phyloP scores from a whole-genome alignment of 23 red algal genomes.

The Pyropia yezoensis region DNA sequence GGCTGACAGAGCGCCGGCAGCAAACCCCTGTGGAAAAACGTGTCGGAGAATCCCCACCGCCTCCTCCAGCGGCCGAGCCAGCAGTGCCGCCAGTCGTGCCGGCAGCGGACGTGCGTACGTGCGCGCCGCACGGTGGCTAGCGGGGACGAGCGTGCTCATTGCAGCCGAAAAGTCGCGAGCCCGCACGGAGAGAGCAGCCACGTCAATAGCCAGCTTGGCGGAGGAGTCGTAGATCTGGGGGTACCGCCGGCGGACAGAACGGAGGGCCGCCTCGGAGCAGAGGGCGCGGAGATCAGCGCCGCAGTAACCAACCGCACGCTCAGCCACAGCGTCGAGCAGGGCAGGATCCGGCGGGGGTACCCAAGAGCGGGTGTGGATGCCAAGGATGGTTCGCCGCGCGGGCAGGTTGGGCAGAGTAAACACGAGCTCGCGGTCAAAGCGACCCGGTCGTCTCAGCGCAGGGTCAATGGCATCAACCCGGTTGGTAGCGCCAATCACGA shows the following conservation, averaged over 20 bases:
- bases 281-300: slow-evolving; percentile 78
- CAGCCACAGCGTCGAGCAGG: slow-evolving; percentile 54
- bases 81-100: slow-evolving; percentile 28
- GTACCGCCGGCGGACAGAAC: slow-evolving; percentile 72
- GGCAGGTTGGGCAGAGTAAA: slow-evolving; percentile 71
- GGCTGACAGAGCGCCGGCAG: neutral
- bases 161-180: slow-evolving; percentile 60
- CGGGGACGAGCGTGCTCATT: slow-evolving; percentile 59
- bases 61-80: slow-evolving; percentile 23
- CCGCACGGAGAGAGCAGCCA: slow-evolving; percentile 40
- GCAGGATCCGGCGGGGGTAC: slow-evolving; percentile 13
- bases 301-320: slow-evolving; percentile 67
- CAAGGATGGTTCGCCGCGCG: slow-evolving; percentile 73
- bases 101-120: slow-evolving; percentile 56
- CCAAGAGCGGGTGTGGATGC: slow-evolving; percentile 86
- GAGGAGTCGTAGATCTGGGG: slow-evolving; percentile 75
- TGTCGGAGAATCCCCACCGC: slow-evolving; percentile 17
- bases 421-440: slow-evolving; percentile 91
- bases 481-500: slow-evolving; percentile 97
- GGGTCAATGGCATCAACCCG: slow-evolving; percentile 93
- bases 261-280: slow-evolving; percentile 72
- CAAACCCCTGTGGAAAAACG: slow-evolving; percentile 36
- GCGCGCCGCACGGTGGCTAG: slow-evolving; percentile 59
- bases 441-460: slow-evolving; percentile 76
- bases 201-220: slow-evolving; percentile 71